Evolutionary conservation across 1,139 yeast genomes (phyloP), one percentile per base, ranked within the genome.

Genomic region (Pichia sp.): DNA sequence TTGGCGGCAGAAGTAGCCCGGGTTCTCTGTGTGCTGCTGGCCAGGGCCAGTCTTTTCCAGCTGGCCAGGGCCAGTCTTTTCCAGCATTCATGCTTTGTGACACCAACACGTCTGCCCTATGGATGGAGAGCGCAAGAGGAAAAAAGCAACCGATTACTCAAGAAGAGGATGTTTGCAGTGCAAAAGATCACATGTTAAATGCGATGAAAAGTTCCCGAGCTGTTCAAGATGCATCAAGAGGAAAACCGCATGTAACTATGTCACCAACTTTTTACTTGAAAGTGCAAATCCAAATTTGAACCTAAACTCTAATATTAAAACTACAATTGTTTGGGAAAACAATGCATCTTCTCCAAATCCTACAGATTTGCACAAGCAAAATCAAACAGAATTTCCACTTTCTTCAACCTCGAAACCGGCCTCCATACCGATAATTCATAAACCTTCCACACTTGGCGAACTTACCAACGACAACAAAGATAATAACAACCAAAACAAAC

Each of bases 181-280:
- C 56, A 71, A 70, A 50, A 55, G 64, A 35, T 62, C 72, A 46
- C 68, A 70, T 50, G 66, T 70, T 33, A 64, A 74, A 44, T 71
- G 76, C 53, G 73, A 71, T 49, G 76, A 71, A 53, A 30, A 48
- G 8, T 60, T 56, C n/a, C 76, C 76, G 3, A 55, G 54, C 33
- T 70, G 76, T 56, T 55, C 53, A 19, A 69, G 69, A 48, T 70
- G 76, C 51, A 41, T 52, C 11, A 61, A 61, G 38, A 62, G 66
- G 35, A 60, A 60, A 35, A 55, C 59, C 20, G 56, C 53, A 10
- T 69, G 74, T 50, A 61, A 69, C 1, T 69, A 69, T 48, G 44
- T 64, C 24, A 47, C 50, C 10, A 40, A 32, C 4, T 35, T 34
- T 9, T 19, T 35, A 13, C n/a, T 35, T 9, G 41, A 41, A 29